Conservation (phyloP, 768 basidiomycete genomes). For the Infundibulicybe gibba region DNA sequence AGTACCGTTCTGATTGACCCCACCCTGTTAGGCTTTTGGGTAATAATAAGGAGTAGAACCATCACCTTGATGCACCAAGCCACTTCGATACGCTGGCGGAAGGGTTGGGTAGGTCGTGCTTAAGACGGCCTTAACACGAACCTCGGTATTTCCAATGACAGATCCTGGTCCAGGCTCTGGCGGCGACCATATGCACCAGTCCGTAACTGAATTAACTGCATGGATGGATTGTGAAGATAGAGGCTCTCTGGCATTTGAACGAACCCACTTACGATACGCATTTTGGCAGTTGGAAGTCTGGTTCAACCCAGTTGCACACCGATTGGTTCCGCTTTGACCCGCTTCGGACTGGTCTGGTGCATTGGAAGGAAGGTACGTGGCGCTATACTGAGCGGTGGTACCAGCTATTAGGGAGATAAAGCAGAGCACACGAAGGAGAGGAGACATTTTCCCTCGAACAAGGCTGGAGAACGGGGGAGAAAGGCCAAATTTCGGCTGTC, state of each 20-base stretch:
- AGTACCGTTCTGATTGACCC: constrained; percentile 43
- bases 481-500: neutral
- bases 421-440: neutral
- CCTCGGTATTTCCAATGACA: constrained; percentile 61
- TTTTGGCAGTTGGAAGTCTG: constrained; percentile 4
- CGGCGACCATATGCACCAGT: constrained; percentile 40
- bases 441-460: neutral
- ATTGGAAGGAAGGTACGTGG: constrained; percentile 5
- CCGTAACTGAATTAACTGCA: constrained; percentile 55
- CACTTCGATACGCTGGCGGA: constrained; percentile 34
- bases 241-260: neutral
- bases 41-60: neutral
- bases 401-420: neutral
- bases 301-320: constrained; percentile 2
- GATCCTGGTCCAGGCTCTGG: constrained; percentile 47
- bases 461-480: neutral
- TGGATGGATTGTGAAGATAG: neutral
- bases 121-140: constrained; percentile 12
- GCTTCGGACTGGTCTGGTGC: constrained; percentile 1
- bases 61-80: constrained; percentile 40
- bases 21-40: constrained; percentile 3
- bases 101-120: neutral
- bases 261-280: constrained; percentile 1
- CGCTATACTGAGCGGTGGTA: constrained; percentile 2
- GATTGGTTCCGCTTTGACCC: constrained; percentile 3